Evolutionary conservation across 2,329 filamentous ascomycete species (phyloP), one percentile per base, ranked within the genome.

Genomic region (Pestalotiopsis sp.): DNA sequence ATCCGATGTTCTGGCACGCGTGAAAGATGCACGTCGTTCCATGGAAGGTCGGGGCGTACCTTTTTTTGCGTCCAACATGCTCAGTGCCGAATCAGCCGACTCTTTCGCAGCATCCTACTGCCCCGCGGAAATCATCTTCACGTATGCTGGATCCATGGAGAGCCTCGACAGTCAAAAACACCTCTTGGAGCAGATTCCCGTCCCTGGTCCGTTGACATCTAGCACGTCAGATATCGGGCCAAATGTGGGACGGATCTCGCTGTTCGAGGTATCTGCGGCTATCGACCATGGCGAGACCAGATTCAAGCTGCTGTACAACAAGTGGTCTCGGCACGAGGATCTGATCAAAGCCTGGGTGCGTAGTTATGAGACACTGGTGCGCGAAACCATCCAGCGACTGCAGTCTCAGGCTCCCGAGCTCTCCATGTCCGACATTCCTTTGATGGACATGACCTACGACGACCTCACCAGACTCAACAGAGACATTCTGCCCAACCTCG

Each of bases 81-180:
- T 73, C 20, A 74, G 76, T 62, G 72, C 69, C 2, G 38, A 69
- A 5, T 72, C 75, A 1, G 76, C 77, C 4, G 72, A 75, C 27
- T 74, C 74, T 2, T 79, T 79, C 38, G 69, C 73, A 80, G 85
- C 71, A 80, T 82, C 67, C 1, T 82, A 85, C 55, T 82, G 81
- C 69, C 86, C 87, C 0, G 82, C 90, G 62, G 88, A 91, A 74
- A 80, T 91, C 49, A 81, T 89, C 41, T 89, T 91, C 75, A 89
- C 83, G 67, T 88, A 87, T 71, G 79, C 84, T 1, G 86, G 87
- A 3, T 82, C 82, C 0, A 77, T 84, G 17, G 82, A 86, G 63
- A 81, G 84, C n/a, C 74, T 87, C 0, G 83, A 86, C 64, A 79
- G 80, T 1, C 78, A 81, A 11, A 83, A 85, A 58, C 81, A 84